These are phyloP conservation scores for Gracilaria domingensis DNA, from an alignment of 23 red algal species.

Conservation along the genomic window DNA sequence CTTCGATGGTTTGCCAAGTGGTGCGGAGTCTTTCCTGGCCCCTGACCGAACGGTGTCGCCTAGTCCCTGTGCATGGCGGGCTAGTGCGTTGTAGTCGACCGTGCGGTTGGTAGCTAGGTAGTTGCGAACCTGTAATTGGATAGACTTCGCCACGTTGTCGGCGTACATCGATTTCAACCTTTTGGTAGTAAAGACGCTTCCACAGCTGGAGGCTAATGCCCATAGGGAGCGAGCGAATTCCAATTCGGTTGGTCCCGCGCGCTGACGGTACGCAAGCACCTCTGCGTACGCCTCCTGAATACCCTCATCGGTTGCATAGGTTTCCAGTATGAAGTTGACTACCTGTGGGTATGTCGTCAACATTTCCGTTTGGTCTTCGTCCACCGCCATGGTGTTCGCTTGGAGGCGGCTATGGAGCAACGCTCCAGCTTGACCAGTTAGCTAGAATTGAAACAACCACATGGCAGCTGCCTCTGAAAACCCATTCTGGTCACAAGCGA, in stretches of 20 bases:
- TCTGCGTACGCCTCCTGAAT: not conserved
- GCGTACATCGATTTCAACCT: conserved; percentile 9
- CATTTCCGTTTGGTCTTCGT: not conserved
- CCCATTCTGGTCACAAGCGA: not conserved
- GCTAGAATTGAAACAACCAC: conserved; percentile 34
- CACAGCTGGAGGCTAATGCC: not conserved
- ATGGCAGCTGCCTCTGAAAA: not conserved
- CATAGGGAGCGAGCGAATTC: too few species aligned
- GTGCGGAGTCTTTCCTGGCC: too few species aligned
- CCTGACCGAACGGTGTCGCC: too few species aligned
- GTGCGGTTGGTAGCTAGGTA: not conserved
- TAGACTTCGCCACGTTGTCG: too few species aligned
- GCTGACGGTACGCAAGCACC: not conserved
- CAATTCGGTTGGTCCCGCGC: not conserved
- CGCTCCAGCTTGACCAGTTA: not conserved
- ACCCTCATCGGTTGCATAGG: conserved; percentile 35
- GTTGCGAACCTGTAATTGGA: not conserved
- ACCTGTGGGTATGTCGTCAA: not conserved
- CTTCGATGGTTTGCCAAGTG: too few species aligned
- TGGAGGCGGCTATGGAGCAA: not conserved
- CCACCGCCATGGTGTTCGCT: not conserved
- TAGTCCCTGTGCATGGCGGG: too few species aligned
- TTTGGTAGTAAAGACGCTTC: not conserved
- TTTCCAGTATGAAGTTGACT: conserved; percentile 11
- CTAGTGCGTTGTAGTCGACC: too few species aligned